phyloP scores from a whole-genome alignment of 1,139 yeast genomes.

The Sugiyamaella paludigena region DNA sequence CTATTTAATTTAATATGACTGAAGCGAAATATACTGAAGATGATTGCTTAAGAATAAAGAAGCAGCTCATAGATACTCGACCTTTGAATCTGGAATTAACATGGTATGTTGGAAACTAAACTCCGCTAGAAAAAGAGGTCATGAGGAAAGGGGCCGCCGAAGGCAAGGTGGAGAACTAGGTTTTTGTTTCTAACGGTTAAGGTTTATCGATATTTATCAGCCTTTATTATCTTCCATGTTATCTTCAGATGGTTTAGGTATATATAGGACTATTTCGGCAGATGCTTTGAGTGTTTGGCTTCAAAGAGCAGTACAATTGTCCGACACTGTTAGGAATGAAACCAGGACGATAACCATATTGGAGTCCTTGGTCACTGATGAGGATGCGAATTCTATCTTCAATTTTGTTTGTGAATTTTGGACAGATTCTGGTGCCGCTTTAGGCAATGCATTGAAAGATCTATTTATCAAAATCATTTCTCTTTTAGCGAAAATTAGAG shows the following conservation, averaged over 20 bases:
- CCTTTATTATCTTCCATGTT: constrained; percentile 26
- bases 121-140: too few species aligned
- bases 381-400: constrained; percentile 44
- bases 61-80: constrained; percentile 22
- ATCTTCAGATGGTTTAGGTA: constrained; percentile 34
- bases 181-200: constrained; percentile 3
- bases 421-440: constrained; percentile 68
- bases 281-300: constrained; percentile 68
- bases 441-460: constrained; percentile 64
- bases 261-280: constrained; percentile 46
- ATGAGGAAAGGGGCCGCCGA: too few species aligned
- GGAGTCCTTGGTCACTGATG: constrained; percentile 25
- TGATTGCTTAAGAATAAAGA: constrained; percentile 16
- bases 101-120: constrained; percentile 22
- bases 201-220: constrained; percentile 20
- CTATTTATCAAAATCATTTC: constrained; percentile 53
- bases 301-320: constrained; percentile 47
- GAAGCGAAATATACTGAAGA: background rate
- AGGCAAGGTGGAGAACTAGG: too few species aligned
- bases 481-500: constrained; percentile 34
- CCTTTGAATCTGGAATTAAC: constrained; percentile 19
- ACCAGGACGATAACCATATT: background rate
- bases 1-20: background rate
- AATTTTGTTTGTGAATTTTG: constrained; percentile 63
- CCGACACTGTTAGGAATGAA: background rate